Evolutionary conservation across 306 rosid genomes (phyloP).

Genomic region (Herpetospermum pedunculosum): DNA sequence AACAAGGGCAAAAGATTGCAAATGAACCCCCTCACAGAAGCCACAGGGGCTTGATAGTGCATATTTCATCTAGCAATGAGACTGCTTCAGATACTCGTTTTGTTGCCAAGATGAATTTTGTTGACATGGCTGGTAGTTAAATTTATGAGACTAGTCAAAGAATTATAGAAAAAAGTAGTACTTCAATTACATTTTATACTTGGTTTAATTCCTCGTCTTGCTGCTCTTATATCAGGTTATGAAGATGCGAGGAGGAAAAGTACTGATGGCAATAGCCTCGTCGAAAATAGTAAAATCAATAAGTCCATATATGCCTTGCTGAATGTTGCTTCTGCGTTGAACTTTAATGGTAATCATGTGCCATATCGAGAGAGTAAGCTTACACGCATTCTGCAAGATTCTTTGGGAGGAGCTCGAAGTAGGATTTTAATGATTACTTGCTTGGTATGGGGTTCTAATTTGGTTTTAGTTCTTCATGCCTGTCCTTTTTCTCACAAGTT

Average conservation of each 20-base stretch:
- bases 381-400: slow-evolving; percentile 71
- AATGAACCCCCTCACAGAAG: slow-evolving; percentile 33
- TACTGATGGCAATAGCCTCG: slow-evolving; percentile 22
- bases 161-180: neutral
- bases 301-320: slow-evolving; percentile 59
- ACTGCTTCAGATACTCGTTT: slow-evolving; percentile 8
- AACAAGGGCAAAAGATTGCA: slow-evolving; percentile 33
- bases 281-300: slow-evolving; percentile 50
- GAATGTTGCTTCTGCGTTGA: slow-evolving; percentile 57
- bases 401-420: slow-evolving; percentile 44
- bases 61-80: slow-evolving; percentile 30
- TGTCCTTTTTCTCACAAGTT: neutral
- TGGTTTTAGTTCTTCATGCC: neutral
- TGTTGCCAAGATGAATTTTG: slow-evolving; percentile 64
- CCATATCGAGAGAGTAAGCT: slow-evolving; percentile 89
- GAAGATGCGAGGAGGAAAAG: slow-evolving; percentile 65
- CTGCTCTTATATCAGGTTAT: slow-evolving; percentile 40
- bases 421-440: slow-evolving; percentile 58
- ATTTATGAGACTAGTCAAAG: neutral
- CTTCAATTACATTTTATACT: neutral
- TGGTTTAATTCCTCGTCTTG: neutral
- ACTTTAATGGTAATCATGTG: slow-evolving; percentile 42
- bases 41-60: slow-evolving; percentile 65
- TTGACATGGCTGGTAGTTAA: slow-evolving; percentile 71
- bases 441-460: slow-evolving; percentile 36